Conservation (phyloP, 2,329 filamentous ascomycete genomes). For the Clonostachys solani region DNA sequence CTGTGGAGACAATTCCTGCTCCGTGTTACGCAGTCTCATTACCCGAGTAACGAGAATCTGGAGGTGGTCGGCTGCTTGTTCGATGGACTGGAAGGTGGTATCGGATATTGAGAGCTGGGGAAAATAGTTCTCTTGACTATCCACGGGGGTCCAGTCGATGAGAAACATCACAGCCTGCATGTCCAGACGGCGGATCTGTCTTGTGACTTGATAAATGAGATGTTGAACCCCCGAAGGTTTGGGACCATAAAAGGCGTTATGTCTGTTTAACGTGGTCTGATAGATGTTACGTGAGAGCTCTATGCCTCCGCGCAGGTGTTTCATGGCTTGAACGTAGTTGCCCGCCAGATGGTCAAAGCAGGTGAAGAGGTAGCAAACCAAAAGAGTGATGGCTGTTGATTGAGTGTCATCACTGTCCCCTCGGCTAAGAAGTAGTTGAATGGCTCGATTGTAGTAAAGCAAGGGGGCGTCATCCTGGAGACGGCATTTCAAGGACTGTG, state of each 20-base stretch:
- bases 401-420: conserved; percentile 10
- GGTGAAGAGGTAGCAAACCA: conserved; percentile 32
- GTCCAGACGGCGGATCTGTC: conserved; percentile 27
- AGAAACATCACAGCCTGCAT: conserved; percentile 26
- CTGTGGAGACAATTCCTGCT: conserved; percentile 9
- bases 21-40: conserved; percentile 19
- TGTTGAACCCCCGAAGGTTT: conserved; percentile 6
- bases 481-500: background rate
- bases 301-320: conserved; percentile 26
- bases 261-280: conserved; percentile 5
- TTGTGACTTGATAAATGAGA: conserved; percentile 20
- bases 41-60: conserved; percentile 18
- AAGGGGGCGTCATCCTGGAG: conserved; percentile 12
- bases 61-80: conserved; percentile 23
- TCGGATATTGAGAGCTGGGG: conserved; percentile 6
- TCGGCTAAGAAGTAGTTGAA: conserved; percentile 18
- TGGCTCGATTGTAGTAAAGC: conserved; percentile 20
- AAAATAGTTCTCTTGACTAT: conserved; percentile 13
- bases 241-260: background rate
- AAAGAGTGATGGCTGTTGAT: conserved; percentile 22
- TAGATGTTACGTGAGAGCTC: conserved; percentile 17
- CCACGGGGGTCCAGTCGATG: conserved; percentile 22
- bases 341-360: conserved; percentile 29
- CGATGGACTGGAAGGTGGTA: conserved; percentile 17
- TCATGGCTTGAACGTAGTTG: conserved; percentile 23